phyloP scores from a whole-genome alignment of 2,329 filamentous ascomycete species.

The Lasiodiplodia theobromae region DNA sequence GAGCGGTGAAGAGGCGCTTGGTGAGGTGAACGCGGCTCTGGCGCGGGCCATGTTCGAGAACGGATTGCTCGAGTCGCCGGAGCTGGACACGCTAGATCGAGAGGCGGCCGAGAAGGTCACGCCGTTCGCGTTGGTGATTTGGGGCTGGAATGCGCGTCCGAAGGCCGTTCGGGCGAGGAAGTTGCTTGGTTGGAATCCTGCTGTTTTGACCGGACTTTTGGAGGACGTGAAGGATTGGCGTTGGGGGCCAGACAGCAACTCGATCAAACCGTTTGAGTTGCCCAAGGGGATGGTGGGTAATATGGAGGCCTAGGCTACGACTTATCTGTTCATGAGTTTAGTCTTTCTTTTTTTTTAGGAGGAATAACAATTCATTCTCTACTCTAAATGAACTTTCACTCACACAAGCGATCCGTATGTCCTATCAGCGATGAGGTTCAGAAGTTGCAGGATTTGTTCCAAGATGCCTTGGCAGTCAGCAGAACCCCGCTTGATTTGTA shows the following conservation, averaged over 20 bases:
- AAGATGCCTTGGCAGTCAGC: not conserved
- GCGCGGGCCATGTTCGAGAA: conserved; percentile 53
- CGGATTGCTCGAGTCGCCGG: not conserved
- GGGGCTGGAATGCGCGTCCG: conserved; percentile 49
- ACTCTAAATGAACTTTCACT: too few relatives aligned
- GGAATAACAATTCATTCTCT: too few relatives aligned
- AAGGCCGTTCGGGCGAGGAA: conserved; percentile 62
- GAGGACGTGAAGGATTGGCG: too few relatives aligned
- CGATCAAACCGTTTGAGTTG: too few relatives aligned
- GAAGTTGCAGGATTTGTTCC: not conserved
- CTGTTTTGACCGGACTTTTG: too few relatives aligned
- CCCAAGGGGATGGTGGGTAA: too few relatives aligned
- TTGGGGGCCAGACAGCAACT: too few relatives aligned
- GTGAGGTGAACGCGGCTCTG: conserved; percentile 58
- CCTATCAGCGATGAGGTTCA: too few relatives aligned
- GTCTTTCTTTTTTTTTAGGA: too few relatives aligned
- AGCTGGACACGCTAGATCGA: not conserved
- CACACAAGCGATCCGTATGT: too few relatives aligned
- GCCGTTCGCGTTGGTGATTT: not conserved
- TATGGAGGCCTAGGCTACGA: too few relatives aligned
- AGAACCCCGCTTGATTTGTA: not conserved
- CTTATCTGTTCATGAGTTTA: too few relatives aligned
- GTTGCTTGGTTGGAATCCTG: conserved; percentile 61
- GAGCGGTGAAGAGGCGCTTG: conserved; percentile 68
- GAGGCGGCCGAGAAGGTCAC: not conserved